Evolutionary conservation across 2,329 filamentous ascomycete species (phyloP).

Genomic region (Colletotrichum sansevieriae): DNA sequence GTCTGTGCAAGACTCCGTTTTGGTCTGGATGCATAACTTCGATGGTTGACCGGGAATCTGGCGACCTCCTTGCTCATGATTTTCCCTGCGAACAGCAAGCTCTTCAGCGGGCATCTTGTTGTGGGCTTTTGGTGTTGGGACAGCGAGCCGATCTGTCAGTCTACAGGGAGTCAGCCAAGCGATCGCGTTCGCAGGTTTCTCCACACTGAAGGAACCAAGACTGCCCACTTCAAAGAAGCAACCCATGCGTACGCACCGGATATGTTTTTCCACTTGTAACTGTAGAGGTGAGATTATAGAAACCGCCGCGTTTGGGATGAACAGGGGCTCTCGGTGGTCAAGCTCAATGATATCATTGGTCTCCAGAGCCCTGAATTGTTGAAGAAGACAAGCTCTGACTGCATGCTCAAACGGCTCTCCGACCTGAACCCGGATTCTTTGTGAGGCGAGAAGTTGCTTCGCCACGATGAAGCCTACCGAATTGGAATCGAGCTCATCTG

Average conservation of each 20-base stretch:
- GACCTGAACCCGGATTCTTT: background rate
- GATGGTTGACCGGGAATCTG: no score
- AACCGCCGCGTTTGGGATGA: background rate
- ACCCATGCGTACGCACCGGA: background rate
- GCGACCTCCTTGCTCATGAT: no score
- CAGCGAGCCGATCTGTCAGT: no score
- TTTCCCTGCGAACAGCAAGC: no score
- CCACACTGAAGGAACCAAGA: no score
- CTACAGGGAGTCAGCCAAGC: no score
- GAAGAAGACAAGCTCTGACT: background rate
- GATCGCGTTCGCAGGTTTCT: no score
- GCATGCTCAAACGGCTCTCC: background rate
- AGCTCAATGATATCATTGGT: background rate
- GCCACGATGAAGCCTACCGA: background rate
- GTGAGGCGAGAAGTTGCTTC: background rate
- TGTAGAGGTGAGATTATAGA: background rate
- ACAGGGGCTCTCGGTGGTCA: background rate
- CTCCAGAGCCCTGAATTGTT: background rate
- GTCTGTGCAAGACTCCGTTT: no score
- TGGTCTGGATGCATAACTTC: no score
- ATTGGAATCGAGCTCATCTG: background rate
- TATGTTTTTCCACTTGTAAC: background rate
- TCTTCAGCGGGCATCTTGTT: no score
- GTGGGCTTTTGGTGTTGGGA: no score
- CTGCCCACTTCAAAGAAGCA: no score